A percentile compares a stretch with the other conserved stretches of the same genome.
phyloP scores from a whole-genome alignment of 345 rosid genomes.

The Odontarrhena argentea region DNA sequence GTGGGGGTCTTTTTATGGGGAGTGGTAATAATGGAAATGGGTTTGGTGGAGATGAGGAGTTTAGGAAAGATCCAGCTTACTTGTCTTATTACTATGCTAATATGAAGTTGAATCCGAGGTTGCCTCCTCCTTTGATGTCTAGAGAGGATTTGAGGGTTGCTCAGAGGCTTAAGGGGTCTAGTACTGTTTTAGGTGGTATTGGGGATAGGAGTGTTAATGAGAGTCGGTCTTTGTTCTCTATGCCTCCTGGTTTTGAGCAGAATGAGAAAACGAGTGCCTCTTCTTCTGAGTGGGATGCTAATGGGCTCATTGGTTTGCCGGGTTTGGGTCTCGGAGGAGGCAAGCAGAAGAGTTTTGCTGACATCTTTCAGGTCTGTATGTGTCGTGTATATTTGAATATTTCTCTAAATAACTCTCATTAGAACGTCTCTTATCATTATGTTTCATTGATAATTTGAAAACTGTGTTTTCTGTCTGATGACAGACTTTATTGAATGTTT shows the following conservation, averaged over 20 bases:
- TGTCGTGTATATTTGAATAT: neutral
- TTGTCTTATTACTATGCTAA: constrained; percentile 65
- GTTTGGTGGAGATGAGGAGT: constrained; percentile 57
- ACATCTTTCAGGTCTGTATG: constrained; percentile 61
- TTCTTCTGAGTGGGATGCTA: constrained; percentile 65
- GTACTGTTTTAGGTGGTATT: constrained; percentile 59
- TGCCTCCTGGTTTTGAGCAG: constrained; percentile 79
- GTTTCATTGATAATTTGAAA: too few relatives aligned
- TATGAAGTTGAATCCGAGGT: constrained; percentile 81
- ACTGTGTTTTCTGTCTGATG: too few relatives aligned
- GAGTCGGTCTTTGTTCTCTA: constrained; percentile 53
- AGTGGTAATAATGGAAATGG: constrained; percentile 50
- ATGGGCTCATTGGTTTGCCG: constrained; percentile 63
- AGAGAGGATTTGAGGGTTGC: constrained; percentile 82
- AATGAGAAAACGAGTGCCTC: constrained; percentile 47
- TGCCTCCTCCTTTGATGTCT: constrained; percentile 82
- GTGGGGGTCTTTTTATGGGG: constrained; percentile 41
- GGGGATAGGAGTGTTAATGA: constrained; percentile 65
- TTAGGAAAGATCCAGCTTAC: constrained; percentile 81
- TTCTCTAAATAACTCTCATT: neutral
- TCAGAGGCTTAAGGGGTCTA: constrained; percentile 72
- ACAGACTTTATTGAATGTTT: too few relatives aligned
- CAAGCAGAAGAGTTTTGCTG: constrained; percentile 72
- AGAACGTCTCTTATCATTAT: too few relatives aligned
- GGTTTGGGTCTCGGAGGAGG: constrained; percentile 51